phyloP scores from a whole-genome alignment of 2,329 filamentous ascomycete genomes.

The Colletotrichum viniferum region DNA sequence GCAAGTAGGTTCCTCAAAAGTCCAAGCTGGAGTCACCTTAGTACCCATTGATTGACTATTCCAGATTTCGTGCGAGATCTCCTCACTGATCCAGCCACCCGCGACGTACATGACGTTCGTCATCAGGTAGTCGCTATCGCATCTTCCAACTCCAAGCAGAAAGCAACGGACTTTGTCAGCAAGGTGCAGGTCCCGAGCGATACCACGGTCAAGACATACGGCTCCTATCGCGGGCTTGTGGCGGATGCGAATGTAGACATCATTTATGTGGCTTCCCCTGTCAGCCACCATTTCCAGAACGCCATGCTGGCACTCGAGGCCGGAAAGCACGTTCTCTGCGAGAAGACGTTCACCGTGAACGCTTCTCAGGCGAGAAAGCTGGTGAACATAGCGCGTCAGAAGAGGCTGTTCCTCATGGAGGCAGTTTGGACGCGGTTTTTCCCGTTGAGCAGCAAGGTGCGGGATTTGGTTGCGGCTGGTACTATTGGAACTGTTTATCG shows the following conservation, averaged over 20 bases:
- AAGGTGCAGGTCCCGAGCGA: conserved; percentile 64
- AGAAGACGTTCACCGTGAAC: conserved; percentile 89
- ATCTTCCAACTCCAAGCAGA: conserved; percentile 71
- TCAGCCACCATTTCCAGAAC: conserved; percentile 93
- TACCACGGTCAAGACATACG: conserved; percentile 72
- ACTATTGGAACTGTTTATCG: conserved; percentile 66
- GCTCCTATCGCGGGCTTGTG: conserved; percentile 82
- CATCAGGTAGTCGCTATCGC: conserved; percentile 79
- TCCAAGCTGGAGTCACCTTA: accelerated
- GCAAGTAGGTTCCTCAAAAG: not conserved
- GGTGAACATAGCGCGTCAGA: conserved; percentile 71
- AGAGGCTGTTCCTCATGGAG: conserved; percentile 81
- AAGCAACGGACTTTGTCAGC: conserved; percentile 74
- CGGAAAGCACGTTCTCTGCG: conserved; percentile 87
- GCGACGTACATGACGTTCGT: conserved; percentile 72
- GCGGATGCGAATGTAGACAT: conserved; percentile 80
- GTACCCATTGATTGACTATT: not conserved
- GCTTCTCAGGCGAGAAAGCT: conserved; percentile 76
- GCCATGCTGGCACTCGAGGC: conserved; percentile 80
- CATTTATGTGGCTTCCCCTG: conserved; percentile 87
- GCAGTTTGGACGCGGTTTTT: conserved; percentile 92
- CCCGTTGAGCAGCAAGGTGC: conserved; percentile 77
- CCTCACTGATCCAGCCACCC: conserved; percentile 72
- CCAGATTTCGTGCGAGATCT: conserved; percentile 63
- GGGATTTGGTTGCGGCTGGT: conserved; percentile 65